Percentiles rank a stretch among this genome's conserved stretches.
phyloP scores from a whole-genome alignment of 1,284 basidiomycete genomes.

The Tremellales sp. region DNA sequence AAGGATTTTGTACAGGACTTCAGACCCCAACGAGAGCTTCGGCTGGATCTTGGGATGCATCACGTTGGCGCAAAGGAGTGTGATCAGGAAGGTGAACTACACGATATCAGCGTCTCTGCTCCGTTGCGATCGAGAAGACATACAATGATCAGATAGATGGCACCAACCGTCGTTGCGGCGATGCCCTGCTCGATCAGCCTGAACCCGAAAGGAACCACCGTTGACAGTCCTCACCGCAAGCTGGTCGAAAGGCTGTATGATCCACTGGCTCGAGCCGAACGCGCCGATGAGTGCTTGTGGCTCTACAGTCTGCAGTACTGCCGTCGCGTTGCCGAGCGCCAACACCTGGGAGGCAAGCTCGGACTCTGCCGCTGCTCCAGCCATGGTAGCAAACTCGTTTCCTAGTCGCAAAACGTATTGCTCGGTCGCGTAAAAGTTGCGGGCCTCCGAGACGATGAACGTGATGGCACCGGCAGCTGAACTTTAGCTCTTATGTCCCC shows the following conservation, averaged over 20 bases:
- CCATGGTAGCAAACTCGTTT: conserved; percentile 19
- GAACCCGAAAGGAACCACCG: neutral
- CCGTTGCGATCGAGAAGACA: conserved; percentile 9
- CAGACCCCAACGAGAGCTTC: conserved; percentile 25
- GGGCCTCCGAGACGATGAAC: conserved; percentile 35
- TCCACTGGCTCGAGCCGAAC: conserved; percentile 32
- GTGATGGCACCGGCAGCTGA: conserved; percentile 33
- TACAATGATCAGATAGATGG: conserved; percentile 40
- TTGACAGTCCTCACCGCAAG: conserved; percentile 32
- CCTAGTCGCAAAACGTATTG: conserved; percentile 34
- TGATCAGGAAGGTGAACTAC: conserved; percentile 41
- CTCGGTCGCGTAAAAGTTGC: conserved; percentile 38
- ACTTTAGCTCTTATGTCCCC: neutral
- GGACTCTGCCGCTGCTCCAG: conserved; percentile 16
- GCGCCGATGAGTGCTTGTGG: conserved; percentile 17
- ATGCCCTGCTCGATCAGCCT: conserved; percentile 12
- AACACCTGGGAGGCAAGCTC: conserved; percentile 22
- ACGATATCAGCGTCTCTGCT: neutral
- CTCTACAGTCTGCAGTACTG: conserved; percentile 17
- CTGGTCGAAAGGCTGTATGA: conserved; percentile 38
- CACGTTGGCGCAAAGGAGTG: conserved; percentile 29
- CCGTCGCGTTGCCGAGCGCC: conserved; percentile 16
- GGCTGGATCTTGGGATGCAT: conserved; percentile 24
- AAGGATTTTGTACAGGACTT: conserved; percentile 30
- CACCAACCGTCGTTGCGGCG: conserved; percentile 38